Percentiles rank a stretch among this genome's conserved stretches.
These are phyloP conservation scores for Colletotrichum destructivum DNA, from an alignment of 2,329 filamentous ascomycete genomes.

Conservation along the genomic window DNA sequence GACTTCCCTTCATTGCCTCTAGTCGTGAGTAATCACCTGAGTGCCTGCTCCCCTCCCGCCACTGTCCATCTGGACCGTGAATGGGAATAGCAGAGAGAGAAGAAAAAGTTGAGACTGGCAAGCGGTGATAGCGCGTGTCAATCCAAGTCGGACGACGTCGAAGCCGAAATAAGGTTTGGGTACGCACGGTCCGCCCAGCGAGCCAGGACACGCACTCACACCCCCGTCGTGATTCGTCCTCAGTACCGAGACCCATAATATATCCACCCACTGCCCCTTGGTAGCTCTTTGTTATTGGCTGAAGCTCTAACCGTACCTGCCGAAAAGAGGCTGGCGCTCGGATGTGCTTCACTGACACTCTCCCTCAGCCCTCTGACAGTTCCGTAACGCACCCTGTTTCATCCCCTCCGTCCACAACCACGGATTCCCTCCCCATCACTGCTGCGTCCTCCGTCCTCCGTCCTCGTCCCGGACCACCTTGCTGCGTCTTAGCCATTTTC, in stretches of 20 bases:
- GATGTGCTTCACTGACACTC: conserved; percentile 48
- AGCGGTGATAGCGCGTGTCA: conserved; percentile 34
- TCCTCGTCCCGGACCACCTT: conserved; percentile 19
- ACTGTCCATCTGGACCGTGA: background rate
- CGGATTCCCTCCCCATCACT: background rate
- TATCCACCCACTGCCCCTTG: conserved; percentile 11
- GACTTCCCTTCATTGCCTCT: background rate
- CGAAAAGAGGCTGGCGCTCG: conserved; percentile 37
- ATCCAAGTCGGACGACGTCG: conserved; percentile 46
- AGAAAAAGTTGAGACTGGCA: conserved; percentile 23
- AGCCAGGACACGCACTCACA: background rate
- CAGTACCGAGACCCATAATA: background rate
- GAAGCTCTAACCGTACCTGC: background rate
- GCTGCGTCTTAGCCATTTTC: background rate
- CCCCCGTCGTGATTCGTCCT: conserved; percentile 37
- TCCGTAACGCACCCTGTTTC: conserved; percentile 53
- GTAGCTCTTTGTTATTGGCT: background rate
- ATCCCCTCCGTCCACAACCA: conserved; percentile 1
- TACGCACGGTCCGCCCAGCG: conserved; percentile 23
- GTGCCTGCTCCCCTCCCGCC: background rate
- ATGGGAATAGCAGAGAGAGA: background rate
- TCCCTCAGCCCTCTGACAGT: conserved; percentile 49
- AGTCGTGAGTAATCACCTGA: too few relatives aligned
- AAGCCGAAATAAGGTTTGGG: conserved; percentile 55
- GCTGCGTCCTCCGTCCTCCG: conserved; percentile 4